Evolutionary conservation across 176 grass and related monocot genomes (phyloP).

Genomic region (Luzula sylvatica): DNA sequence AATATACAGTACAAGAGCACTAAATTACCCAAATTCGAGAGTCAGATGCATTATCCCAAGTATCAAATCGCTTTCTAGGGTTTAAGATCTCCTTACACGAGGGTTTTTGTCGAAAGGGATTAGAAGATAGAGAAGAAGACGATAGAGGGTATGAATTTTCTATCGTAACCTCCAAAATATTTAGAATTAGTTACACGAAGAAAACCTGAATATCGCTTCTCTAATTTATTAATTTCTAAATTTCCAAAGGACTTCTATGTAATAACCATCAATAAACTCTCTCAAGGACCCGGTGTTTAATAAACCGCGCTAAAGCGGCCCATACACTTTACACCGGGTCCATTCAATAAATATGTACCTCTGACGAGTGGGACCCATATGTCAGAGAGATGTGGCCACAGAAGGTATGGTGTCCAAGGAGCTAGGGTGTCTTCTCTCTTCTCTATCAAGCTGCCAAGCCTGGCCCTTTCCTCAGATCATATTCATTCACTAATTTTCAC

Average conservation of each 20-base stretch:
- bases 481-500: constrained; percentile 8
- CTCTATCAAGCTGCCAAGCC: constrained; percentile 20
- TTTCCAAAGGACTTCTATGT: background rate
- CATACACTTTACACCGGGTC: constrained; percentile 9
- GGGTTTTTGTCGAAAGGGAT: constrained; percentile 5
- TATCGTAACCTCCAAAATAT: background rate
- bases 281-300: background rate
- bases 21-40: constrained; percentile 75
- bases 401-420: background rate
- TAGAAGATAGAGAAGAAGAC: background rate
- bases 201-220: background rate
- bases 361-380: background rate
- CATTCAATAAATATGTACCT: background rate
- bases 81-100: background rate
- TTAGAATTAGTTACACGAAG: background rate
- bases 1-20: background rate
- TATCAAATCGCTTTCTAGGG: background rate
- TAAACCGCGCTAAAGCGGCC: constrained; percentile 4
- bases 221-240: background rate
- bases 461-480: constrained; percentile 23
- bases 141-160: background rate
- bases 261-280: constrained; percentile 10
- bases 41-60: constrained; percentile 47
- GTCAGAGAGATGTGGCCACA: background rate
- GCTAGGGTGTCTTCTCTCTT: background rate